A percentile compares a stretch with the other conserved stretches of the same genome.
Conservation (phyloP, 495 filamentous ascomycete genomes). For the Neurospora cerealis region DNA sequence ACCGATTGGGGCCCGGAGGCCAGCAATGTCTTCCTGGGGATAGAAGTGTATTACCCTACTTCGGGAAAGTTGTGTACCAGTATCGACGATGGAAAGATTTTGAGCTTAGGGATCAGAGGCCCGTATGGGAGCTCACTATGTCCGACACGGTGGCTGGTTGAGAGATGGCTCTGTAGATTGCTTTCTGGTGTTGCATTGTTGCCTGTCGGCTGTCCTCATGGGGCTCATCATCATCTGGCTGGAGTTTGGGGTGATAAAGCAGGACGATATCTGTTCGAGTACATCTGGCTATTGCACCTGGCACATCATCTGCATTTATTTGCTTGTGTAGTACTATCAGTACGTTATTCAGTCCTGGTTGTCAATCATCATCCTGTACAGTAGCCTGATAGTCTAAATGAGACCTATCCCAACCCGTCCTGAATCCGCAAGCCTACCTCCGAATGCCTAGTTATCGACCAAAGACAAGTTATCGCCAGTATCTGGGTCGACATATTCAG, state of each 20-base stretch:
- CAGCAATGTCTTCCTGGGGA: not conserved
- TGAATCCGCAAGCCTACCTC: not conserved
- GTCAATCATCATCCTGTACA: not conserved
- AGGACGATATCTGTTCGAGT: not conserved
- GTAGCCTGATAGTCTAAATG: not conserved
- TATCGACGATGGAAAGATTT: not conserved
- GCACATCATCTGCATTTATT: not conserved
- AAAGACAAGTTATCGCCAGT: not conserved
- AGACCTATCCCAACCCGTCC: not conserved
- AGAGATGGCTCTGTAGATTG: not conserved
- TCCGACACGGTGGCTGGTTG: not conserved
- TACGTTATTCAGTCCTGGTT: not conserved
- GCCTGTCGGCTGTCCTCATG: not conserved
- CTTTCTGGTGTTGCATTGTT: not conserved
- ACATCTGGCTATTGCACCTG: not conserved
- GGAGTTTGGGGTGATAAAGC: not conserved
- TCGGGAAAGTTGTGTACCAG: not conserved
- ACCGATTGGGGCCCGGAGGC: not conserved
- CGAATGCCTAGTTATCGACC: not conserved
- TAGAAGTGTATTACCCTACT: not conserved
- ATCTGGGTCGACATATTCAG: not conserved
- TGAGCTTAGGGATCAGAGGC: not conserved
- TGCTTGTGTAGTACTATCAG: not conserved
- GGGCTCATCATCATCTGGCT: not conserved
- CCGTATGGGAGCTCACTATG: not conserved